A percentile compares a stretch with the other conserved stretches of the same genome.
phyloP scores from a whole-genome alignment of 2,329 filamentous ascomycete species.

The Penicillium digitatum region DNA sequence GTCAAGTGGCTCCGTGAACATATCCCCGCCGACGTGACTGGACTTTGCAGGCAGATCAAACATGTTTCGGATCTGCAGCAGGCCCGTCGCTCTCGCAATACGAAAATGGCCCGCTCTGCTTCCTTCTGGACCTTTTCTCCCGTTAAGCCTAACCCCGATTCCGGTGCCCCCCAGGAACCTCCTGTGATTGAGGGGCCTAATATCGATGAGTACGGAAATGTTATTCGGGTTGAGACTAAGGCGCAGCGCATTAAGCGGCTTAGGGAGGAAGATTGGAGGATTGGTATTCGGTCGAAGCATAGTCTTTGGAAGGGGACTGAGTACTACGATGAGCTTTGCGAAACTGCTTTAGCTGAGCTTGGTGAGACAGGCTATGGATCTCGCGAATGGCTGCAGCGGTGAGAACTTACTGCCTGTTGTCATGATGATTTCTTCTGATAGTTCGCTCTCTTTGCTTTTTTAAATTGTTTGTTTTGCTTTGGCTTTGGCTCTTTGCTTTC shows the following conservation, averaged over 20 bases:
- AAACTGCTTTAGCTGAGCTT: constrained; percentile 36
- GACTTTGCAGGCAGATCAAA: constrained; percentile 26
- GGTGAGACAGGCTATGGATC: not conserved
- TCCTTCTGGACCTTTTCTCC: constrained; percentile 43
- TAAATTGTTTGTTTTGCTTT: not conserved
- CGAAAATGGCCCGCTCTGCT: constrained; percentile 25
- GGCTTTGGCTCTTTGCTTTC: not conserved
- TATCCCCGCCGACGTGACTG: constrained; percentile 26
- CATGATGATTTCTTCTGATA: not conserved
- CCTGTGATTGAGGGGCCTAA: not conserved
- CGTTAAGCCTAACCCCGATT: constrained; percentile 14
- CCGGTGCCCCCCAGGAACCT: not conserved
- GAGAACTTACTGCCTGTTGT: not conserved
- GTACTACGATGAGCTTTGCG: constrained; percentile 39
- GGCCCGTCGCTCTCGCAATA: constrained; percentile 23
- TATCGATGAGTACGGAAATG: constrained; percentile 18
- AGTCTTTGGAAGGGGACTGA: constrained; percentile 37
- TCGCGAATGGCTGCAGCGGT: not conserved
- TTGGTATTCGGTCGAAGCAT: constrained; percentile 33
- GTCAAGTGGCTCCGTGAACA: constrained; percentile 27
- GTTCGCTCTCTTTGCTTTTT: not conserved
- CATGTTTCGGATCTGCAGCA: constrained; percentile 25
- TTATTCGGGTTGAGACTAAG: constrained; percentile 30
- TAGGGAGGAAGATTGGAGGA: constrained; percentile 36
- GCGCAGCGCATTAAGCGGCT: constrained; percentile 35